phyloP scores from a whole-genome alignment of 495 filamentous ascomycete species.

The Penicillium pancosmium region DNA sequence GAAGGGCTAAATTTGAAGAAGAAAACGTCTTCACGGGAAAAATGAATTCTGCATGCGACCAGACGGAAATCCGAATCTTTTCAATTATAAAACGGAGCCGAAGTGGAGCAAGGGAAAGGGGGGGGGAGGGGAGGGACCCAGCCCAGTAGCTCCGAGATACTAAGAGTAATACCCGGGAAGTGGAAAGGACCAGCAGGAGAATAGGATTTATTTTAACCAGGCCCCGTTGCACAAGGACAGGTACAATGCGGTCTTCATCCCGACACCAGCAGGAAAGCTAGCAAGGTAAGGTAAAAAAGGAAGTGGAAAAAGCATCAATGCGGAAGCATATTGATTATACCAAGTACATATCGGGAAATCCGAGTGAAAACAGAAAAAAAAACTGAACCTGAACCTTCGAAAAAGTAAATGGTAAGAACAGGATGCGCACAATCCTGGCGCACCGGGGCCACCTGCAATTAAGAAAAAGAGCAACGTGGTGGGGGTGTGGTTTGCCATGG shows the following conservation, averaged over 20 bases:
- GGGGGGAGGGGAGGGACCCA: constrained; percentile 15
- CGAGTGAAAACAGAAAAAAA: not conserved
- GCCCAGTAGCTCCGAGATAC: constrained; percentile 22
- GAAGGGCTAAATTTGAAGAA: constrained; percentile 9
- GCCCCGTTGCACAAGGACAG: constrained; percentile 16
- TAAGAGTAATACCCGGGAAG: not conserved
- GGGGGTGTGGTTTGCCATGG: constrained; percentile 30
- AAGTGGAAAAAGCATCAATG: not conserved
- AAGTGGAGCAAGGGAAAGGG: constrained; percentile 31
- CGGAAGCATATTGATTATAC: not conserved
- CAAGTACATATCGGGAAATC: not conserved
- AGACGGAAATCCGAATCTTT: constrained; percentile 22
- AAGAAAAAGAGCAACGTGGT: constrained; percentile 16
- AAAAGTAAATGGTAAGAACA: not conserved
- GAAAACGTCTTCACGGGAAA: constrained; percentile 9
- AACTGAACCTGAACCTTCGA: not conserved
- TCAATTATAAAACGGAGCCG: constrained; percentile 30
- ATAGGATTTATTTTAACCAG: constrained; percentile 10
- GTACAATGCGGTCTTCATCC: constrained; percentile 20
- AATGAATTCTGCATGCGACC: constrained; percentile 24
- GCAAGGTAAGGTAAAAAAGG: constrained; percentile 1
- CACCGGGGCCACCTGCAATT: not conserved
- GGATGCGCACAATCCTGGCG: not conserved
- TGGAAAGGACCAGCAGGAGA: not conserved
- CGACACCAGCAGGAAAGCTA: not conserved